phyloP scores from a whole-genome alignment of 2,329 filamentous ascomycete genomes.

The Hypomyces perniciosus region DNA sequence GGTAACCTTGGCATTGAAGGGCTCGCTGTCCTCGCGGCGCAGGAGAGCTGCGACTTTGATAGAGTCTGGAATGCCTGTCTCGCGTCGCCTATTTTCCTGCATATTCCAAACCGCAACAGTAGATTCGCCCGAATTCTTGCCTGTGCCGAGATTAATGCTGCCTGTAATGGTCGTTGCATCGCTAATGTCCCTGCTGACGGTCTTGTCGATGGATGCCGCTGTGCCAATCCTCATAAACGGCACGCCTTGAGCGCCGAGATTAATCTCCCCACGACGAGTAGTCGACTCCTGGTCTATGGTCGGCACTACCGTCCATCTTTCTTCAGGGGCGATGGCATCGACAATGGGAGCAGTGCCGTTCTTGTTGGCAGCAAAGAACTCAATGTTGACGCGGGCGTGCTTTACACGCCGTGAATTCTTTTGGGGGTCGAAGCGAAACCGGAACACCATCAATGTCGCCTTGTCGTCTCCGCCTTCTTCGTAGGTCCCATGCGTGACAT shows the following conservation, averaged over 20 bases:
- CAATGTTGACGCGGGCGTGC: not conserved
- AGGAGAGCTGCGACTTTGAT: not conserved
- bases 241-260: not conserved
- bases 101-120: not conserved
- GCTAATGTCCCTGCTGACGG: not conserved
- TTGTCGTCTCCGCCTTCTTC: not conserved
- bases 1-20: conserved; percentile 4
- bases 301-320: not conserved
- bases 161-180: not conserved
- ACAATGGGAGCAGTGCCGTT: not conserved
- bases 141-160: conserved; percentile 2
- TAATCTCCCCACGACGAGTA: not conserved
- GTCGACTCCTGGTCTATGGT: not conserved
- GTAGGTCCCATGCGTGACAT: conserved; percentile 1
- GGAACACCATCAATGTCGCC: conserved; percentile 4
- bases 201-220: not conserved
- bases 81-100: conserved; percentile 1
- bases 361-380: not conserved
- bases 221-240: not conserved
- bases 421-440: conserved; percentile 1
- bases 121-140: not conserved
- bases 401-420: not conserved
- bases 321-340: conserved; percentile 1
- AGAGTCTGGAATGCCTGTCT: not conserved
- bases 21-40: not conserved